Base-by-base conservation (phyloP, 345 rosid genomes). In the Abelmoschus esculentus region DNA sequence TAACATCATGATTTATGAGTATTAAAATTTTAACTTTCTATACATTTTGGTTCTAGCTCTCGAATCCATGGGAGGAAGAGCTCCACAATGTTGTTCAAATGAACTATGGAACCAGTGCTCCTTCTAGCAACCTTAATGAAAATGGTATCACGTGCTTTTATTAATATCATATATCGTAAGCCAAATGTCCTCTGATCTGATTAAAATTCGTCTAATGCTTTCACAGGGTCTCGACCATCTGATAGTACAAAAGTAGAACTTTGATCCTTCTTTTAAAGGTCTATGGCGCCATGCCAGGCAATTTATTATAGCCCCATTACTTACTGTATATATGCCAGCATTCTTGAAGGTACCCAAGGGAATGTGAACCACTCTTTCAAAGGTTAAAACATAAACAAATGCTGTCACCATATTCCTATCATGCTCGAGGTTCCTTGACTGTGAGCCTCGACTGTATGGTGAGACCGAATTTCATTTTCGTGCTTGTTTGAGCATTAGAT, bases 41-140 rank as follows among this genome's bases (percentile, higher is more conserved):
- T 29, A 1, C 19, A 7, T 46, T 76, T 44, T 52, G 54, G 26
- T 69, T 28, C 55, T 77, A 93, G 97, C 79, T 82, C 50, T 73
- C 86, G 6, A 81, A 74, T 77, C 77, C 75, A 50, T 93, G 98
- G 98, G 92, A 89, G 46, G 89, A 89, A 70, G 98, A 91, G 75
- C 86, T 93, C 47, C 90, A 88, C 80, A 88, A 93, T 72, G 89
- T 87, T 72, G 79, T 91, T 58, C 96, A 93, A 58, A 81, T 84
- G 88, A 85, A 85, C 77, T 89, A 84, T 75, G 89, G 79, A 78
- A 76, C 80, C 53, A 66, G 67, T 75, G 83, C 80, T 77, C 68
- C 95, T 52, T 78, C 80, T 26, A 89, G 75, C 62, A 66, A 73
- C 52, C 82, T 85, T 74, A 90, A 83, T 66, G 72, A 75, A 72